Evolutionary conservation across 1,284 basidiomycete genomes (phyloP), one percentile per base, ranked within the genome.

Genomic region (Pseudozyma sp.): DNA sequence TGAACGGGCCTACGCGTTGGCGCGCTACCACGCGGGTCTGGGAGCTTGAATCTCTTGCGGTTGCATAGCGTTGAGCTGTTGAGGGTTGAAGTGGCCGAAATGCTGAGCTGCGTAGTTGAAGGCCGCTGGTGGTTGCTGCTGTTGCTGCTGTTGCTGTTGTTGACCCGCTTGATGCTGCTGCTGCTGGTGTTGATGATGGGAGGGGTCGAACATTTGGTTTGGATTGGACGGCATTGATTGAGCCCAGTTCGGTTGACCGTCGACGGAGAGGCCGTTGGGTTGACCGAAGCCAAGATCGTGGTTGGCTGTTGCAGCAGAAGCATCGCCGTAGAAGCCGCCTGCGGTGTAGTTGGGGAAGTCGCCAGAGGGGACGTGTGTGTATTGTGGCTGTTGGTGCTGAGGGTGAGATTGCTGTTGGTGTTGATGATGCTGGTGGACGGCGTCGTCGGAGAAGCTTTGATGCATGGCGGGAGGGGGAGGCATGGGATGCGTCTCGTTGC

Each of bases 401-500:
- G 48, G 57, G n/a, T 49, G 54, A 30, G 53, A 54, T 9, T 64
- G 61, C 7, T 80, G 56, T 67, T 80, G 79, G 33, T 71, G 68
- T 39, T 66, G 62, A 4, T 71, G 50, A 1, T 66, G 63, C 29
- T 66, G 63, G 29, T 53, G 64, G 3, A 66, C 67, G 1, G 67
- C 59, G 24, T 69, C 62, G 31, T 69, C 63, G 53, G 66, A 66
- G 54, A 54, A 66, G 49, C 71, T 69, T 46, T 66, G 67, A 35
- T 69, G 67, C 56, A 69, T 59, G 2, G 63, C 19, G 16, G 71
- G 55, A 6, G 71, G 65, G 6, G 62, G 71, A 39, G 62, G 62
- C 64, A 66, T 62, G 9, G 61, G 58, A 16, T 63, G 53, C 11
- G 40, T 47, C n/a, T 62, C 61, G 43, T 44, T 44, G 43, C 54